A percentile compares a stretch with the other conserved stretches of the same genome.
Conservation (phyloP, 2,329 filamentous ascomycete species). For the Aureobasidium sp. region DNA sequence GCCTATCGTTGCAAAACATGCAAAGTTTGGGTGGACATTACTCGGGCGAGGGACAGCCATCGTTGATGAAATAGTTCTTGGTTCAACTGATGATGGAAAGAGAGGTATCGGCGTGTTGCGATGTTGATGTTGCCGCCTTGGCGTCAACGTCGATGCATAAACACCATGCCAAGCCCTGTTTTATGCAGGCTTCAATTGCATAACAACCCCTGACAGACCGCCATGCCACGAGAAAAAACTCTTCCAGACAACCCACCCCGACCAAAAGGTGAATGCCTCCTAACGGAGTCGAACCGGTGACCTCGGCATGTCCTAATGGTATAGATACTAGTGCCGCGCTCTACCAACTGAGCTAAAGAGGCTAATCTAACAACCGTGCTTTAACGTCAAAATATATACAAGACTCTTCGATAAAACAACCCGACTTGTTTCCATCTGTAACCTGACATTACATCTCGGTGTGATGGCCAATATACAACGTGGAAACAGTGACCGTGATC, state of each 20-base stretch:
- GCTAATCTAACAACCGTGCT: not conserved
- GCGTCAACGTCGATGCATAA: not conserved
- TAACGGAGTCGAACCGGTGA: not conserved
- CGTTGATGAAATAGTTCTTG: not conserved
- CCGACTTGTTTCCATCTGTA: no score
- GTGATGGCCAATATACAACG: not conserved
- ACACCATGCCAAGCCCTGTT: not conserved
- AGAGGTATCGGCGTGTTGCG: not conserved
- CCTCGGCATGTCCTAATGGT: not conserved
- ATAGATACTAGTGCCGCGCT: conserved; percentile 1
- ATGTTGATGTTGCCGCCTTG: not conserved
- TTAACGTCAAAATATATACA: no score
- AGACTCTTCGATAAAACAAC: no score
- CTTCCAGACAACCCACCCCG: not conserved
- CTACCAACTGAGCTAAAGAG: not conserved
- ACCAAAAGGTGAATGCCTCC: not conserved
- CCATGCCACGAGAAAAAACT: not conserved
- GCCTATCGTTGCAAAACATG: not conserved
- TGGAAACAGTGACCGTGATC: not conserved
- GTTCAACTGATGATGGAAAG: not conserved
- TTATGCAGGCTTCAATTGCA: not conserved
- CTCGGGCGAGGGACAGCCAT: not conserved
- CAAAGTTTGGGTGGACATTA: not conserved
- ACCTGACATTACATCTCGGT: no score
- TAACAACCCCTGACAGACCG: not conserved